Evolutionary conservation across 108 stramenopile species (phyloP).

Genomic region (Discostella pseudostelligera): DNA sequence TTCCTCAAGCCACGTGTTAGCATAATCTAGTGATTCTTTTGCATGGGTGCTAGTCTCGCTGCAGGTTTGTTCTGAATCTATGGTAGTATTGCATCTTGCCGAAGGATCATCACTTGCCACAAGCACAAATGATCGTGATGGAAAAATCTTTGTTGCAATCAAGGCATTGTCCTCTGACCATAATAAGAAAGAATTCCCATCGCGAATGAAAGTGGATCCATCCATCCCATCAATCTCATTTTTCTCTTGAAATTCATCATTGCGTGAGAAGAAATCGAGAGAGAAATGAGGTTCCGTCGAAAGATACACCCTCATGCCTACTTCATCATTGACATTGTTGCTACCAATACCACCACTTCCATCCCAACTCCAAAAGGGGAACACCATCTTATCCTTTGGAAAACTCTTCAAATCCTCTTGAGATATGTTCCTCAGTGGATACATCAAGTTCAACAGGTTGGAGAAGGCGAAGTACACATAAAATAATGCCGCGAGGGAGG

Average conservation of each 20-base stretch:
- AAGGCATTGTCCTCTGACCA: slow-evolving; percentile 47
- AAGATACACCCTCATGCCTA: slow-evolving; percentile 72
- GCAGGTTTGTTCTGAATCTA: slow-evolving; percentile 17
- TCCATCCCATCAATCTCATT: slow-evolving; percentile 9
- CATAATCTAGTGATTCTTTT: slow-evolving; percentile 51
- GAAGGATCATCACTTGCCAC: slow-evolving; percentile 51
- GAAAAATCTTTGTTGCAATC: slow-evolving; percentile 35
- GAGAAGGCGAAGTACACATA: slow-evolving; percentile 45
- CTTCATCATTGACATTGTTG: slow-evolving; percentile 7
- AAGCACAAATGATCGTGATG: slow-evolving; percentile 50
- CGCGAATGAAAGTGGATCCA: slow-evolving; percentile 26
- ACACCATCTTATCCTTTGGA: slow-evolving; percentile 33
- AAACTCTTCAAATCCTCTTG: slow-evolving; percentile 25
- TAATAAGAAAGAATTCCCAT: slow-evolving; percentile 33
- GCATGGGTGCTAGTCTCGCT: slow-evolving; percentile 11
- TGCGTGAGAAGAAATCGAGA: slow-evolving; percentile 35
- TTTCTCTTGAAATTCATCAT: slow-evolving; percentile 44
- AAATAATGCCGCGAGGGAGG: slow-evolving; percentile 24
- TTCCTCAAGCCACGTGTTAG: slow-evolving; percentile 65
- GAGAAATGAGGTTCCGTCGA: slow-evolving; percentile 47
- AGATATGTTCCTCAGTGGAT: slow-evolving; percentile 36
- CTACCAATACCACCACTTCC: not conserved
- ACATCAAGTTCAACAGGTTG: slow-evolving; percentile 42
- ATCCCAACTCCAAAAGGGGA: slow-evolving; percentile 43
- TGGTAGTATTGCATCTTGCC: slow-evolving; percentile 23